These are phyloP conservation scores for Cocos nucifera DNA, from an alignment of 176 grass and related monocot genomes.

Conservation along the genomic window DNA sequence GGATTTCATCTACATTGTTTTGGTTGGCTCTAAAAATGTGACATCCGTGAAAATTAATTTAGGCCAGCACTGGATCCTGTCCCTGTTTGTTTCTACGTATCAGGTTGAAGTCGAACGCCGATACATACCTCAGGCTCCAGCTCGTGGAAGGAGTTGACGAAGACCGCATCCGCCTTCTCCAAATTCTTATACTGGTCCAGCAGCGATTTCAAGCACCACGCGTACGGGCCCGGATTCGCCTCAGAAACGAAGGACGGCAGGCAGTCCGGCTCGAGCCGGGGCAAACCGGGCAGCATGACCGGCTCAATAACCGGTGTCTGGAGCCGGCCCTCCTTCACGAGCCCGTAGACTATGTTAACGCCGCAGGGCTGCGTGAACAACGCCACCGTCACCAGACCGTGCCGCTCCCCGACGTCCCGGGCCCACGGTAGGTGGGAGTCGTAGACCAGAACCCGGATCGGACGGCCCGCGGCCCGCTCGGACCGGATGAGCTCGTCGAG, in stretches of 20 bases:
- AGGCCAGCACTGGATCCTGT: too few species aligned
- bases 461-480: conserved; percentile 28
- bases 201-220: conserved; percentile 31
- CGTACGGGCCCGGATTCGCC: conserved; percentile 17
- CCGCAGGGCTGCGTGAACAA: conserved; percentile 66
- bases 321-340: conserved; percentile 24
- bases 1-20: too few species aligned
- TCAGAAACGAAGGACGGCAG: conserved; percentile 45
- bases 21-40: too few species aligned
- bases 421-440: conserved; percentile 37
- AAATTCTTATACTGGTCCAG: conserved; percentile 38
- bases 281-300: conserved; percentile 22
- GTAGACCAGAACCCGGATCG: conserved; percentile 42
- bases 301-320: conserved; percentile 21
- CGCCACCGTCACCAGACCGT: conserved; percentile 16
- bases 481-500: conserved; percentile 13
- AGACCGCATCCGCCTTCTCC: conserved; percentile 19
- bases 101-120: too few species aligned
- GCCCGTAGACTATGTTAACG: conserved; percentile 19
- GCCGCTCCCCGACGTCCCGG: conserved; percentile 5
- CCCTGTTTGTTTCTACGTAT: too few species aligned
- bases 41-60: too few species aligned
- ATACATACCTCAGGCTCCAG: conserved; percentile 43
- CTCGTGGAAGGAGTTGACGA: conserved; percentile 71
- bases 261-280: conserved; percentile 20